Percentiles rank a stretch among this genome's conserved stretches.
These are phyloP conservation scores for Psilocybe subaeruginosa DNA, from an alignment of 768 basidiomycete species.

Conservation along the genomic window DNA sequence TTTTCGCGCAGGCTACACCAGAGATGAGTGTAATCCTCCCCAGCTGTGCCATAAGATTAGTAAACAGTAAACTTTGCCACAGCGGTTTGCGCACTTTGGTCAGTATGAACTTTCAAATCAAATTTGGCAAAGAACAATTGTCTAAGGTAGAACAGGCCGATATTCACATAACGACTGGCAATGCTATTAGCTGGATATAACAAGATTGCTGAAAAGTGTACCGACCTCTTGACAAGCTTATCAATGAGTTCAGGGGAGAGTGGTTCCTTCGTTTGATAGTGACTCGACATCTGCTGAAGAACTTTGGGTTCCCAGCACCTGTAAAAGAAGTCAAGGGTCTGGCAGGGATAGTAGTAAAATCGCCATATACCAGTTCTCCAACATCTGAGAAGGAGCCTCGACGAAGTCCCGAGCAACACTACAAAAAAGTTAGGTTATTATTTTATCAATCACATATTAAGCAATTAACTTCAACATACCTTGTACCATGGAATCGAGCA, in stretches of 20 bases:
- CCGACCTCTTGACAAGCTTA: conserved; percentile 78
- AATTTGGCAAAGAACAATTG: conserved; percentile 87
- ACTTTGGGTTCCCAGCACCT: conserved; percentile 86
- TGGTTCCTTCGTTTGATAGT: conserved; percentile 75
- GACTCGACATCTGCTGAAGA: conserved; percentile 76
- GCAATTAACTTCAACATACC: conserved; percentile 30
- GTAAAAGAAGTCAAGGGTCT: not conserved
- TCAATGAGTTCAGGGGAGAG: conserved; percentile 74
- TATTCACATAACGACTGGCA: conserved; percentile 72
- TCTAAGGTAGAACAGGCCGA: conserved; percentile 80
- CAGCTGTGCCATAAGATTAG: conserved; percentile 34
- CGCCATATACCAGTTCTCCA: conserved; percentile 77
- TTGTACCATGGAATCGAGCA: conserved; percentile 81
- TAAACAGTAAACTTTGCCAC: not conserved
- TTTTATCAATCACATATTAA: not conserved
- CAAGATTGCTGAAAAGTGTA: not conserved
- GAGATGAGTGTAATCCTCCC: conserved; percentile 74
- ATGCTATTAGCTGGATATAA: not conserved
- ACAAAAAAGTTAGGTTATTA: not conserved
- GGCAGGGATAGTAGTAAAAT: not conserved
- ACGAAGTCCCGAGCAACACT: conserved; percentile 82
- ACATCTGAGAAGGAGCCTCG: conserved; percentile 91
- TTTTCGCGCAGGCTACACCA: conserved; percentile 77
- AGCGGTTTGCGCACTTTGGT: conserved; percentile 44
- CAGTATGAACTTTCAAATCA: conserved; percentile 76